phyloP scores from a whole-genome alignment of 2,329 filamentous ascomycete genomes.

The Hypoxylon sp. region DNA sequence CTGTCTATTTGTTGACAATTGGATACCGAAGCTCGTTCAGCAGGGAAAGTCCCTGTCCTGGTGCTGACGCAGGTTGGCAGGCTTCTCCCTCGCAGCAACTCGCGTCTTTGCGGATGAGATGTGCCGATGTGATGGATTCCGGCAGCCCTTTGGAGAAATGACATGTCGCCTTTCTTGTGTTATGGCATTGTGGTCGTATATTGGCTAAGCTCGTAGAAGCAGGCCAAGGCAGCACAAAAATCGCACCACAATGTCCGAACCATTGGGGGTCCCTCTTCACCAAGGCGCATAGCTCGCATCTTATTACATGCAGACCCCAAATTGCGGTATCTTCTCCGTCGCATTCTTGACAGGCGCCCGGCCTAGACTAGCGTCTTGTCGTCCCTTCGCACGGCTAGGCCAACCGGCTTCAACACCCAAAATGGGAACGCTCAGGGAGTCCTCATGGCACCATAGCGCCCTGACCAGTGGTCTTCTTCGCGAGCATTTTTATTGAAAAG shows the following conservation, averaged over 20 bases:
- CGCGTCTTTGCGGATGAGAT: slow-evolving; percentile 6
- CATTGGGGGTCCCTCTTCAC: slow-evolving; percentile 28
- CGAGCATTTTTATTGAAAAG: slow-evolving; percentile 36
- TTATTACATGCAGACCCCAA: slow-evolving; percentile 41
- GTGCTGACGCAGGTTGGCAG: neutral
- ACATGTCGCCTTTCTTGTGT: slow-evolving; percentile 37
- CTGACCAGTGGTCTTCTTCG: slow-evolving; percentile 17
- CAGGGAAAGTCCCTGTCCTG: slow-evolving; percentile 29
- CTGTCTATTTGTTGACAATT: slow-evolving; percentile 11
- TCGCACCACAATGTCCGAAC: slow-evolving; percentile 26
- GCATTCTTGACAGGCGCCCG: slow-evolving; percentile 36
- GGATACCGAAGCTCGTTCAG: slow-evolving; percentile 9
- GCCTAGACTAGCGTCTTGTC: slow-evolving; percentile 34
- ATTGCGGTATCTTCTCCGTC: slow-evolving; percentile 33
- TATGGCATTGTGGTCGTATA: slow-evolving; percentile 26
- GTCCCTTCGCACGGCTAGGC: slow-evolving; percentile 13
- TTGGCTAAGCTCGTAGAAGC: slow-evolving; percentile 17
- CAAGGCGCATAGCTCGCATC: slow-evolving; percentile 26
- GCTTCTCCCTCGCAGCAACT: slow-evolving; percentile 10
- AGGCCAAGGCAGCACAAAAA: slow-evolving; percentile 30
- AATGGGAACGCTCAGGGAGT: slow-evolving; percentile 35
- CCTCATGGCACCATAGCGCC: slow-evolving; percentile 29
- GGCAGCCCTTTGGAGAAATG: slow-evolving; percentile 23
- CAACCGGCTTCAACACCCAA: slow-evolving; percentile 38
- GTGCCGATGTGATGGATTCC: slow-evolving; percentile 26